These are phyloP conservation scores for Alternaria sp. DNA, from an alignment of 2,329 filamentous ascomycete genomes.

Conservation along the genomic window DNA sequence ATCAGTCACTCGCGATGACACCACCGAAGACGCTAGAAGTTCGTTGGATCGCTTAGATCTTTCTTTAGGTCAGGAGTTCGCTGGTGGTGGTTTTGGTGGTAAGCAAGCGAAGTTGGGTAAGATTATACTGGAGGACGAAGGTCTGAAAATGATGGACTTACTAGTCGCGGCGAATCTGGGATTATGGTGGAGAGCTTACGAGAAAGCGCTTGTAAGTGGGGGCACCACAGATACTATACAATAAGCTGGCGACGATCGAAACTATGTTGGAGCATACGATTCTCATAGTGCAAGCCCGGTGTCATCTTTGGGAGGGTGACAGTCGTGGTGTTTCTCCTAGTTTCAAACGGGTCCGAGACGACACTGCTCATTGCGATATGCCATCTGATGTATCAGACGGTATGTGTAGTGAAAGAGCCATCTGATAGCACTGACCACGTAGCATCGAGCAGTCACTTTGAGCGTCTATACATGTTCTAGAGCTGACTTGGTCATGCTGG, in stretches of 20 bases:
- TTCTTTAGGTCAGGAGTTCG: constrained; percentile 79
- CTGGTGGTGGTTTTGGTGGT: constrained; percentile 84
- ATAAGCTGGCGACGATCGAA: not conserved
- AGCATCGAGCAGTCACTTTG: not conserved
- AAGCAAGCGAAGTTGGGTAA: constrained; percentile 93
- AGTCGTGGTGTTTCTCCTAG: not conserved
- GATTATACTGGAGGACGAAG: constrained; percentile 85
- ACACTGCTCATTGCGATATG: not conserved
- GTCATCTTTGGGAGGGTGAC: not conserved
- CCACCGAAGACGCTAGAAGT: constrained; percentile 25
- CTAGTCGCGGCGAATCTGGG: constrained; percentile 90
- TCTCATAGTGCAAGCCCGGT: not conserved
- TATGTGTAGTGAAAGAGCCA: not conserved
- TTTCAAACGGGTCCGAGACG: not conserved
- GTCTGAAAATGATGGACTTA: constrained; percentile 93
- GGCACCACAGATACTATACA: not conserved
- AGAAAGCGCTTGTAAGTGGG: constrained; percentile 48
- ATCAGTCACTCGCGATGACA: constrained; percentile 25
- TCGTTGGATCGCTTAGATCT: constrained; percentile 67
- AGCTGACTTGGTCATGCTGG: not conserved
- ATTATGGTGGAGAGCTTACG: constrained; percentile 91
- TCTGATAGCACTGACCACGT: not conserved
- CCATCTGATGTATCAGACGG: not conserved
- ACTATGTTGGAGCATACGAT: not conserved
- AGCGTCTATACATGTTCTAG: not conserved